phyloP scores from a whole-genome alignment of 768 basidiomycete genomes.

The Boletus vinaceobasis region DNA sequence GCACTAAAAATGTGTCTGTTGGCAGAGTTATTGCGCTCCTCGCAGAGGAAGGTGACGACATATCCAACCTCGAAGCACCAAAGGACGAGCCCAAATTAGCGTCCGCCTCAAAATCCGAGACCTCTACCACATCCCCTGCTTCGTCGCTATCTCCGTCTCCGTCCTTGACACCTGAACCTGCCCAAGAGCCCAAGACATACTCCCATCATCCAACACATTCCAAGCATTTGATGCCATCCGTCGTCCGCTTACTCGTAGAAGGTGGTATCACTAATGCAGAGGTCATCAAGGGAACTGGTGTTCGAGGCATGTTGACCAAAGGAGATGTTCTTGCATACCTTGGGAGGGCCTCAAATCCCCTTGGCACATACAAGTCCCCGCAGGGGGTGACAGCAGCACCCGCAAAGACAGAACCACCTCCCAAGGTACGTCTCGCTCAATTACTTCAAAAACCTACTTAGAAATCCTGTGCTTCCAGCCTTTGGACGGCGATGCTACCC shows the following conservation, averaged over 20 bases:
- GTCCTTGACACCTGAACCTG: constrained; percentile 22
- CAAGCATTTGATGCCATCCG: constrained; percentile 86
- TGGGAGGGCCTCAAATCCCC: constrained; percentile 76
- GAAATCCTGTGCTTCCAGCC: constrained; percentile 29
- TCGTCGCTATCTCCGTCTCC: constrained; percentile 16
- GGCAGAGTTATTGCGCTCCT: constrained; percentile 89
- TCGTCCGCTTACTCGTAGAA: constrained; percentile 72
- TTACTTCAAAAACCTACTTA: background rate
- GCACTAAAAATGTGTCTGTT: constrained; percentile 80
- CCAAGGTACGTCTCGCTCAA: constrained; percentile 33
- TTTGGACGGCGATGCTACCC: constrained; percentile 62
- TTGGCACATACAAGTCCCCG: constrained; percentile 66
- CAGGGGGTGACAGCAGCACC: constrained; percentile 25
- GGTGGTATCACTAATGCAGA: constrained; percentile 51
- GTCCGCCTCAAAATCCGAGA: constrained; percentile 16
- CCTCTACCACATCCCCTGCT: constrained; percentile 19
- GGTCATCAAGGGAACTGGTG: constrained; percentile 82
- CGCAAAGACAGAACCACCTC: constrained; percentile 34
- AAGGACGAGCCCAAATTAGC: constrained; percentile 32
- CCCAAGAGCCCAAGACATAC: constrained; percentile 33
- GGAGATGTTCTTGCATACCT: constrained; percentile 88
- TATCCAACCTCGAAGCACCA: constrained; percentile 75
- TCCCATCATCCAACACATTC: constrained; percentile 44
- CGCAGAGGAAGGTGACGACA: constrained; percentile 95
- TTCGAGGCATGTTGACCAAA: constrained; percentile 93